These are phyloP conservation scores for Parastagonospora nodorum DNA, from an alignment of 2,329 filamentous ascomycete genomes.

Conservation along the genomic window DNA sequence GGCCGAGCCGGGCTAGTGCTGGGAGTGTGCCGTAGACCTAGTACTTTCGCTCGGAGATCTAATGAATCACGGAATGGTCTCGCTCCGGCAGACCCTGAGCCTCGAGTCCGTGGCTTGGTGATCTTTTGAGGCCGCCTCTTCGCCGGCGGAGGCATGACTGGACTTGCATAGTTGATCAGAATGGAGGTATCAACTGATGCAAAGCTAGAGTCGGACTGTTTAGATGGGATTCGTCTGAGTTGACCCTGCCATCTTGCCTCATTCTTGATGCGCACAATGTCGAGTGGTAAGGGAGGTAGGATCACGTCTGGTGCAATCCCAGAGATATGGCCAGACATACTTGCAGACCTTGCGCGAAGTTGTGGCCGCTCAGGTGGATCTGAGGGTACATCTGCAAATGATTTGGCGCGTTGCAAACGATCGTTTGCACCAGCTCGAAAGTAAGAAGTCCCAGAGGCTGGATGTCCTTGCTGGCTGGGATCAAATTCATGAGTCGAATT, in stretches of 20 bases:
- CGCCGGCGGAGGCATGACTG: constrained; percentile 31
- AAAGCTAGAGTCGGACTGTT: constrained; percentile 46
- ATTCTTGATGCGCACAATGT: constrained; percentile 32
- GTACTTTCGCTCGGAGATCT: constrained; percentile 24
- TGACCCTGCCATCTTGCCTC: constrained; percentile 26
- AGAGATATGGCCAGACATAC: constrained; percentile 29
- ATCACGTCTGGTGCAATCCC: constrained; percentile 49
- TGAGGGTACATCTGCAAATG: constrained; percentile 27
- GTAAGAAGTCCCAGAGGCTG: not conserved
- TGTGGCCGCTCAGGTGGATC: constrained; percentile 18
- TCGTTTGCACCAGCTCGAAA: constrained; percentile 11
- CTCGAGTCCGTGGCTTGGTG: constrained; percentile 43
- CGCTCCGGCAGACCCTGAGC: constrained; percentile 37
- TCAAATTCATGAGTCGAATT: constrained; percentile 9
- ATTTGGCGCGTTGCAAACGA: constrained; percentile 31
- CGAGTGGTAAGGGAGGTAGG: constrained; percentile 50
- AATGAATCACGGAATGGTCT: constrained; percentile 32
- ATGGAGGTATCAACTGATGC: constrained; percentile 50
- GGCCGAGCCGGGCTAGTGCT: constrained; percentile 7
- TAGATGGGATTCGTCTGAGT: constrained; percentile 40
- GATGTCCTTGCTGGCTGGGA: not conserved
- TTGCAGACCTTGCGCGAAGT: constrained; percentile 31
- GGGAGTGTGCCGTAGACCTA: constrained; percentile 13
- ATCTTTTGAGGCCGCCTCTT: constrained; percentile 42
- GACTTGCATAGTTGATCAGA: constrained; percentile 44